These are phyloP conservation scores for Psilocybe cubensis DNA, from an alignment of 768 basidiomycete species.

Conservation along the genomic window DNA sequence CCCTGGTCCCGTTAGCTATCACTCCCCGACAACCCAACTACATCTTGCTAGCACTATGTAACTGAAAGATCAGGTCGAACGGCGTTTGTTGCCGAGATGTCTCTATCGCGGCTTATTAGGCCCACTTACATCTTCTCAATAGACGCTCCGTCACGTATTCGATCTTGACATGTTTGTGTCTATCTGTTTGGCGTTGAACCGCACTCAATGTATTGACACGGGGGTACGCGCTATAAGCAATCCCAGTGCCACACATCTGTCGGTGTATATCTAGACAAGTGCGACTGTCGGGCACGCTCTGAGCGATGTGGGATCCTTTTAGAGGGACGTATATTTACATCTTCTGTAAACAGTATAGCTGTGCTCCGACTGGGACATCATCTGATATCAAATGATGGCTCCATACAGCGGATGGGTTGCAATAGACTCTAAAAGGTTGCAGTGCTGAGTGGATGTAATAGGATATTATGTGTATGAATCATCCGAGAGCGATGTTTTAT, in stretches of 20 bases:
- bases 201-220: not conserved
- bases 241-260: not conserved
- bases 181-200: not conserved
- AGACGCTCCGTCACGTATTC: conserved; percentile 10
- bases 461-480: not conserved
- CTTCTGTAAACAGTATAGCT: not conserved
- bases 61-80: not conserved
- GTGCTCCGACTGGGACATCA: not conserved
- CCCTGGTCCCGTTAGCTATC: not conserved
- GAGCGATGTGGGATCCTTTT: not conserved
- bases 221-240: not conserved
- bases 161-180: conserved; percentile 5
- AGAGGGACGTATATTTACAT: not conserved
- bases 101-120: conserved; percentile 4
- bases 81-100: conserved; percentile 12
- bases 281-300: not conserved
- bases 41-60: not conserved
- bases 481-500: not conserved
- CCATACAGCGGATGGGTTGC: not conserved
- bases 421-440: not conserved
- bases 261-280: not conserved
- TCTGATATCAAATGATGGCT: not conserved
- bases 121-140: conserved; percentile 8
- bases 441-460: not conserved
- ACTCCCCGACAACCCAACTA: not conserved